phyloP scores from a whole-genome alignment of 2,329 filamentous ascomycete genomes.

The Arthrinium puccinioides region DNA sequence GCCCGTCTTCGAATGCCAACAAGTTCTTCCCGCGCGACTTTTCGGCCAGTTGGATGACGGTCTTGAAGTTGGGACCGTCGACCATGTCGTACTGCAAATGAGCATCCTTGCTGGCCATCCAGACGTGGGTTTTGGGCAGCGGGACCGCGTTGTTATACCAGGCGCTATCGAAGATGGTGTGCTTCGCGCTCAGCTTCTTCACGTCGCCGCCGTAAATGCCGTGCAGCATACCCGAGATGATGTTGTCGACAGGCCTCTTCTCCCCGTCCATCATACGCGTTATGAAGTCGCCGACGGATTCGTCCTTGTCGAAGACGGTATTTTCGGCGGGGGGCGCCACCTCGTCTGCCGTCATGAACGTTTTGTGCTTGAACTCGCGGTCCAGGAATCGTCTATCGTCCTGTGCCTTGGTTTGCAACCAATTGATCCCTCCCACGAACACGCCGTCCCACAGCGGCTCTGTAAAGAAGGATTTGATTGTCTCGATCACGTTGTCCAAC shows the following conservation, averaged over 20 bases:
- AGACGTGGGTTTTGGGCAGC: not conserved
- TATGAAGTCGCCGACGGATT: constrained; percentile 66
- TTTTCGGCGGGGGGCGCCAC: not conserved
- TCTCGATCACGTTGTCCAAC: constrained; percentile 6
- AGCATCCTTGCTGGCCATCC: constrained; percentile 13
- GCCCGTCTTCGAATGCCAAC: constrained; percentile 49
- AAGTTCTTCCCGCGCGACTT: constrained; percentile 23
- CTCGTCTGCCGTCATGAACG: constrained; percentile 1
- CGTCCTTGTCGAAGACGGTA: constrained; percentile 41
- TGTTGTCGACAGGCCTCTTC: constrained; percentile 56
- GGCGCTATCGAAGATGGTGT: constrained; percentile 47
- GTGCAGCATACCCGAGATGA: constrained; percentile 71
- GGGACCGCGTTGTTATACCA: constrained; percentile 29
- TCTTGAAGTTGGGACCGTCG: constrained; percentile 10
- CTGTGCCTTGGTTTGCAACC: not conserved
- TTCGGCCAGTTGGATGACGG: constrained; percentile 19
- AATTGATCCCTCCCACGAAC: constrained; percentile 5
- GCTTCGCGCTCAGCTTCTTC: constrained; percentile 67
- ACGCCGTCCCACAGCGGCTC: constrained; percentile 20
- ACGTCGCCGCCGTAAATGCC: constrained; percentile 92
- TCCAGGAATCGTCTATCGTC: not conserved
- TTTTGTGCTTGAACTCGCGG: not conserved
- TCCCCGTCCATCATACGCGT: constrained; percentile 40
- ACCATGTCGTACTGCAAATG: constrained; percentile 14
- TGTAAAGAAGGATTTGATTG: constrained; percentile 8